A percentile compares a stretch with the other conserved stretches of the same genome.
Evolutionary conservation across 2,329 filamentous ascomycete species (phyloP).

Genomic region (Shiraia bambusicola): DNA sequence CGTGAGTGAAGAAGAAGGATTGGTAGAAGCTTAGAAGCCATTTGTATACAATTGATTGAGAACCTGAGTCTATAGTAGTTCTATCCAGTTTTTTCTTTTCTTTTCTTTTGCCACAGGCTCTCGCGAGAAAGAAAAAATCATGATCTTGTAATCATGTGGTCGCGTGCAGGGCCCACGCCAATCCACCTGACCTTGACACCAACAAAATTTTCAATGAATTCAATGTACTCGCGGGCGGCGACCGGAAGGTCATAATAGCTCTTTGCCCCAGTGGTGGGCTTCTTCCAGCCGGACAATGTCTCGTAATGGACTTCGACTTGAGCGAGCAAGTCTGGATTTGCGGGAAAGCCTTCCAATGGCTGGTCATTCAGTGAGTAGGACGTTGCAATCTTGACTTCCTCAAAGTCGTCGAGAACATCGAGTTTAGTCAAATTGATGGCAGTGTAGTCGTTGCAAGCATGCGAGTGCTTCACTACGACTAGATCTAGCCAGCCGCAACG

Average conservation of each 20-base stretch:
- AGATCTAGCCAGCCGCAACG: slow-evolving; percentile 68
- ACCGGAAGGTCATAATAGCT: slow-evolving; percentile 64
- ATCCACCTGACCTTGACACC: slow-evolving; percentile 66
- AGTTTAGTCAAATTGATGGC: slow-evolving; percentile 66
- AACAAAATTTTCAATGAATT: slow-evolving; percentile 67
- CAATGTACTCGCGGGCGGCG: slow-evolving; percentile 65
- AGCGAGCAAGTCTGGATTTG: slow-evolving; percentile 60
- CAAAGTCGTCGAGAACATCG: slow-evolving; percentile 72
- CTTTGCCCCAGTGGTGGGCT: slow-evolving; percentile 61
- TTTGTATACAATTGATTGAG: too few species aligned
- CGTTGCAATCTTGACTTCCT: slow-evolving; percentile 71
- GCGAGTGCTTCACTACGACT: slow-evolving; percentile 67
- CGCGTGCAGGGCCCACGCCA: slow-evolving; percentile 65
- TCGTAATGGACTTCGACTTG: slow-evolving; percentile 66
- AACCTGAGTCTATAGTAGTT: too few species aligned
- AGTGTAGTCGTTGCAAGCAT: slow-evolving; percentile 67
- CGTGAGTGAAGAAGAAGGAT: neutral
- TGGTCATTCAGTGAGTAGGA: slow-evolving; percentile 64
- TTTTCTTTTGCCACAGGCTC: too few species aligned
- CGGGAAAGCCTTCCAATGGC: slow-evolving; percentile 64
- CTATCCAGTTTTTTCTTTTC: too few species aligned
- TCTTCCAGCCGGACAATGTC: slow-evolving; percentile 70
- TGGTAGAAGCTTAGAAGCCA: neutral
- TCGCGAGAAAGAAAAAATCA: slow-evolving; percentile 2
- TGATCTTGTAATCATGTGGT: slow-evolving; percentile 63